Evolutionary conservation across 2,329 filamentous ascomycete genomes (phyloP).

Genomic region (Dendrostoma leiphaemia): DNA sequence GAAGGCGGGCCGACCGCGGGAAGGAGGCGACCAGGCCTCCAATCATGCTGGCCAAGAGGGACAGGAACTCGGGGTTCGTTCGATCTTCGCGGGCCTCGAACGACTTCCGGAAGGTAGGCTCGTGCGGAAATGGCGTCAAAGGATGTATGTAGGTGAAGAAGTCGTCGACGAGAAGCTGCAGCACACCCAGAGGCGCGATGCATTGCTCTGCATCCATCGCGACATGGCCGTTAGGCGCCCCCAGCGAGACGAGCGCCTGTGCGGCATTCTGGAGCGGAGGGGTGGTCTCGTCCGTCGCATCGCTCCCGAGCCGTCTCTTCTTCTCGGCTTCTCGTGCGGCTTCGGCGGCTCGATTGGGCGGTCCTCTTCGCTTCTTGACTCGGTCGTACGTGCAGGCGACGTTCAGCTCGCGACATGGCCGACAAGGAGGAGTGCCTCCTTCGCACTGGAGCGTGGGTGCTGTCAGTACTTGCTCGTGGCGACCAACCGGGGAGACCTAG

Average conservation of each 20-base stretch:
- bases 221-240: conserved; percentile 31
- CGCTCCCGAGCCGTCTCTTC: conserved; percentile 37
- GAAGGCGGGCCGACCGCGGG: conserved; percentile 66
- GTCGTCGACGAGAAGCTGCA: conserved; percentile 72
- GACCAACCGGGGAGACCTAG: background rate
- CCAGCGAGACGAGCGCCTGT: conserved; percentile 47
- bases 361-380: conserved; percentile 57
- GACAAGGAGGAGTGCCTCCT: conserved; percentile 54
- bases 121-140: conserved; percentile 73
- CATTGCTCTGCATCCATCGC: conserved; percentile 58
- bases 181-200: conserved; percentile 67
- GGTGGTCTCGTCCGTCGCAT: conserved; percentile 22
- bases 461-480: conserved; percentile 7
- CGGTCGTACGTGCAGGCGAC: conserved; percentile 58
- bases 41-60: conserved; percentile 72
- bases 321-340: conserved; percentile 51
- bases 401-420: conserved; percentile 53
- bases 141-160: conserved; percentile 83
- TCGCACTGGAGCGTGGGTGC: conserved; percentile 40
- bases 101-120: conserved; percentile 70
- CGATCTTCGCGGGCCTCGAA: conserved; percentile 67
- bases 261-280: conserved; percentile 46
- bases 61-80: conserved; percentile 64
- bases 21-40: conserved; percentile 73
- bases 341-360: conserved; percentile 58